Base-by-base conservation (phyloP, 1,139 yeast genomes). In the Taphrina pruni region DNA sequence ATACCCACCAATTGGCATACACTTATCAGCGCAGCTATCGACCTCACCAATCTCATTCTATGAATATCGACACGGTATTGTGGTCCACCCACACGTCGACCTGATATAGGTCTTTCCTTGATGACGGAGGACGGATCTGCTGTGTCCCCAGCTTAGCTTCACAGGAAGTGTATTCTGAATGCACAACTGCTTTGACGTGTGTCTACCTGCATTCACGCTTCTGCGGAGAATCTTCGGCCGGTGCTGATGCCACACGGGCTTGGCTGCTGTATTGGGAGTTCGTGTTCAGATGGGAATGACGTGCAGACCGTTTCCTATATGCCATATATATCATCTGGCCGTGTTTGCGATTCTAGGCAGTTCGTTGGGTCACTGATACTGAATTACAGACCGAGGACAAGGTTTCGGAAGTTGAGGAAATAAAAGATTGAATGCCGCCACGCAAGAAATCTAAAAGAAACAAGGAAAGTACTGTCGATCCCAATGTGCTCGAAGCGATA, bases 241-340 rank as follows among this genome's bases (percentile, higher is more conserved):
- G 1, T 11, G 43, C 43, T 9, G 2, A 9, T 6, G 48, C 48
- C 48, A 45, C 20, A 4, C 48, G 17, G 48, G 48, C 20, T 5
- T n/a, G 20, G 8, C n/a, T 45, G 48, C 48, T 17, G 2, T 14
- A 45, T 45, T 2, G 48, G 48, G 12, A 17, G 48, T 12, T 45
- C 20, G 20, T 45, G 48, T 45, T 45, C 48, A 45, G 48, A 45
- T 45, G 48, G 48, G 48, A 45, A 45, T n/a, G 48, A 45, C 20
- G 20, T 45, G 48, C 48, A 45, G 48, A 26, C 32, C 32, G 32
- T 26, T 26, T 4, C 32, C 32, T 26, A 26, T 26, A 26, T 26
- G 4, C 32, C 17, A 17, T 17, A 17, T 17, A 17, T 26, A 26
- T 26, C 32, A 26, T 4, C 4, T 26, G 32, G 32, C 32, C 32